Base-by-base conservation (phyloP, 169 alveolate genomes). In the Plasmodium chabaudi region DNA sequence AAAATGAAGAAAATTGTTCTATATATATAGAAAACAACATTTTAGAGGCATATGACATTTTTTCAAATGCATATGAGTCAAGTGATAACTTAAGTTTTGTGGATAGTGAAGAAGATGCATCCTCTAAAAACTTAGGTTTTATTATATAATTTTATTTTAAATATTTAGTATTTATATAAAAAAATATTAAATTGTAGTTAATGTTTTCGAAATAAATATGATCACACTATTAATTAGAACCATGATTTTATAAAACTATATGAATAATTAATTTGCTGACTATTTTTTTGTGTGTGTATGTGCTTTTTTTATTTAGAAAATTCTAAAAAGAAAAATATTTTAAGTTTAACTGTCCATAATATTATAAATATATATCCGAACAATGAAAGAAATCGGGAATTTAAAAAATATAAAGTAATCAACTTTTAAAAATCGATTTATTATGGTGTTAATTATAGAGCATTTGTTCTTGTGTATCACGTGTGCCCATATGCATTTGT, bases 361-460 rank as follows among this genome's bases (percentile, higher is more conserved):
- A 84, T 84, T 15, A 59, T 84, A 84, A 84, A 84, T 59, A 51
- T 84, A 42, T 84, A 84, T 21, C 91, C 91, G 6, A 84, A 84
- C 87, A 84, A 84, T 84, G 91, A 84, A 61, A 68, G 86, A 72
- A 84, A 84, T 55, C 44, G 91, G 25, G 91, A 84, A 25, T 84
- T 84, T 19, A 84, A 84, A 51, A 84, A 84, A 61, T 84, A 67
- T 53, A 84, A 84, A 65, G 91, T 84, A n/a, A n/a, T 57, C 17
- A 9, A 17, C 21, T 61, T 34, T 39, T 27, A 25, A 56, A 55
- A 71, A 71, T 10, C 9, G 17, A 23, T 46, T 59, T 27, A 12
- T 55, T 34, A 34, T 34, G 42, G 42, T 34, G 42, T 71, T 69
- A 51, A 21, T 46, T 13, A 13, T 53, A 12, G n/a, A 10, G n/a